Base-by-base conservation (phyloP, 1,139 yeast genomes). In the Hyphopichia khmerensis region DNA sequence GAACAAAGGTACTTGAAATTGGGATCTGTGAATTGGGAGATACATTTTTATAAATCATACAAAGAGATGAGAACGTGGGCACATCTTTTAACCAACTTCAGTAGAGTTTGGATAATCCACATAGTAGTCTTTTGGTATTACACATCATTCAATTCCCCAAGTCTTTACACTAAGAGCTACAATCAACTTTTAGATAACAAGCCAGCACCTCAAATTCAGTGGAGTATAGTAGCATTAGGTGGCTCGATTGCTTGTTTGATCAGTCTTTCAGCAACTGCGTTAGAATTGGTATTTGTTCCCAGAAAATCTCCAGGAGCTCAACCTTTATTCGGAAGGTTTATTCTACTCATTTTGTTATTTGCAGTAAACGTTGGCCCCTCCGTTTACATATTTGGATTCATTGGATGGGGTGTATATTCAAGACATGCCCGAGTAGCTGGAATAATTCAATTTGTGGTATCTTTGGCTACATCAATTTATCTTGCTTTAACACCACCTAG, bases 91-190 rank as follows among this genome's bases (percentile, higher is more conserved):
- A 82, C 89, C 3, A 87, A 88, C 57, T 88, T 87, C 60, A 86
- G 83, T 58, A 68, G 96, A 45, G 80, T 88, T 29, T 88, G 96
- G 96, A 81, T 87, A 32, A 81, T 88, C 40, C 96, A 89, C 57
- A 62, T 83, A 6, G 73, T 88, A 0, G 72, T 84, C 43, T 89
- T 83, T 62, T 88, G 96, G 96, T 87, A 81, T 56, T 87, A 83
- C 55, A 86, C 95, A 0, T 72, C 84, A 35, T 84, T 84, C 59
- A 87, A 88, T 59, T 77, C 95, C 0, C 90, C 95, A 0, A 73
- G 90, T 0, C 64, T 89, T 17, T 89, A 87, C 60, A 87, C 96
- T 1, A 67, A 66, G 39, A 63, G 80, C 43, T 87, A 84, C 56
- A 59, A 64, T 39, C 85, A 81, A 44, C 57, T 75, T 30, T 56